Evolutionary conservation across 129 eudicot genomes (phyloP).

Genomic region (Silybum marianum): DNA sequence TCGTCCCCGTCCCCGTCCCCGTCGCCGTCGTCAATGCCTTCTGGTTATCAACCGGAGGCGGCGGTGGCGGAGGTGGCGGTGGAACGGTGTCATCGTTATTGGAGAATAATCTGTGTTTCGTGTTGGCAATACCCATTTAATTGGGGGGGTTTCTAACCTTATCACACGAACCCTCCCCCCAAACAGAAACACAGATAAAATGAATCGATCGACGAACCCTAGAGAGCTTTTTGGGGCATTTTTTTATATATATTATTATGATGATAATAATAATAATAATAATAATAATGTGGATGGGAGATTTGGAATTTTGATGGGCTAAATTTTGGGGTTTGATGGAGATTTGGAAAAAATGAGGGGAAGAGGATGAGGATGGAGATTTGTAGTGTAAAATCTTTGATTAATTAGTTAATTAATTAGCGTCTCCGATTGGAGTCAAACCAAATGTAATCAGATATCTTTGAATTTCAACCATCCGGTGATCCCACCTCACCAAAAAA

Average conservation of each 20-base stretch:
- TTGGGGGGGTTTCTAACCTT: conserved; percentile 25
- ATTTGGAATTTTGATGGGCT: conserved; percentile 7
- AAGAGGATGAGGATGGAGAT: conserved; percentile 24
- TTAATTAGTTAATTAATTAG: background rate
- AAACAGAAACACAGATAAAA: conserved; percentile 26
- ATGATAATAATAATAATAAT: no score
- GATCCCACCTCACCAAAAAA: conserved; percentile 20
- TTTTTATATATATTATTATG: background rate
- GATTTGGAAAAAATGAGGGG: conserved; percentile 29
- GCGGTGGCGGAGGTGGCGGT: background rate
- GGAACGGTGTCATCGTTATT: background rate
- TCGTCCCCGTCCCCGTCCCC: background rate
- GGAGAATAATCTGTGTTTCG: conserved; percentile 13
- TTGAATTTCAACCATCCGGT: conserved; percentile 36
- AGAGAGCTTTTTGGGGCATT: conserved; percentile 15
- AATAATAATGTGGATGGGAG: background rate
- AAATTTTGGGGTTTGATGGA: conserved; percentile 5
- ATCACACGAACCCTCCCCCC: conserved; percentile 34
- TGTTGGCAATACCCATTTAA: conserved; percentile 31
- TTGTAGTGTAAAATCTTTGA: background rate
- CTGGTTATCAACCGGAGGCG: background rate
- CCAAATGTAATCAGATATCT: background rate
- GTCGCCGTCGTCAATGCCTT: conserved; percentile 9
- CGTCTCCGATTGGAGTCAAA: background rate
- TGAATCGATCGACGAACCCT: conserved; percentile 3